These are phyloP conservation scores for Hyphopichia fennica DNA, from an alignment of 1,139 yeast species.

Conservation along the genomic window DNA sequence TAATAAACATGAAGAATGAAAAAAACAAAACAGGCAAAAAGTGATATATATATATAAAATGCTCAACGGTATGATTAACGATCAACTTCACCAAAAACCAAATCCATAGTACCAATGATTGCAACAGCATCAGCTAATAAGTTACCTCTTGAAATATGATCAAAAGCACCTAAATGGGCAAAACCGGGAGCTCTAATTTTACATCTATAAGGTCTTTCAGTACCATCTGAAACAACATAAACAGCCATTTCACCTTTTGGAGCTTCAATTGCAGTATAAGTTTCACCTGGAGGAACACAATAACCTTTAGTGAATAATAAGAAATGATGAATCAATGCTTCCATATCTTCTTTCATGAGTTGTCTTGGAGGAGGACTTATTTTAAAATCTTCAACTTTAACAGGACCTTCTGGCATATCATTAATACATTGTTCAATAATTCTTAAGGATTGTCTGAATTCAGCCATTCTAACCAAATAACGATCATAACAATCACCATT, in stretches of 20 bases:
- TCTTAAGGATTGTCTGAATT: constrained; percentile 87
- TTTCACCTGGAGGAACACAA: constrained; percentile 88
- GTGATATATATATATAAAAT: background rate
- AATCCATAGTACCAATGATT: constrained; percentile 92
- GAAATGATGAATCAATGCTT: constrained; percentile 87
- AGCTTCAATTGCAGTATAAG: constrained; percentile 90
- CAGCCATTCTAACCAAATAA: constrained; percentile 85
- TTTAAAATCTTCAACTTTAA: constrained; percentile 88
- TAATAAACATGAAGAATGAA: too few species aligned
- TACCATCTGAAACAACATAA: constrained; percentile 83
- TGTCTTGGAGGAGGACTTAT: constrained; percentile 81
- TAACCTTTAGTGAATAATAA: constrained; percentile 85
- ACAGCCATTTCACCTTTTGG: constrained; percentile 97
- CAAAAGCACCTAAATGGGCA: constrained; percentile 87
- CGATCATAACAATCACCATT: constrained; percentile 94
- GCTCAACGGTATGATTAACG: constrained; percentile 45
- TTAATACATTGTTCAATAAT: constrained; percentile 88
- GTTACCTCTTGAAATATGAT: constrained; percentile 82
- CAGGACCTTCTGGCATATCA: constrained; percentile 92
- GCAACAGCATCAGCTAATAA: constrained; percentile 93
- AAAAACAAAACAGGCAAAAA: background rate
- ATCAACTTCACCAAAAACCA: constrained; percentile 93
- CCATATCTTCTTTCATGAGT: constrained; percentile 91
- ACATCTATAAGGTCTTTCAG: constrained; percentile 90
- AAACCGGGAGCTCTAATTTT: constrained; percentile 94